phyloP scores from a whole-genome alignment of 73 alveolate species.

The Tetrahymena malaccensis region DNA sequence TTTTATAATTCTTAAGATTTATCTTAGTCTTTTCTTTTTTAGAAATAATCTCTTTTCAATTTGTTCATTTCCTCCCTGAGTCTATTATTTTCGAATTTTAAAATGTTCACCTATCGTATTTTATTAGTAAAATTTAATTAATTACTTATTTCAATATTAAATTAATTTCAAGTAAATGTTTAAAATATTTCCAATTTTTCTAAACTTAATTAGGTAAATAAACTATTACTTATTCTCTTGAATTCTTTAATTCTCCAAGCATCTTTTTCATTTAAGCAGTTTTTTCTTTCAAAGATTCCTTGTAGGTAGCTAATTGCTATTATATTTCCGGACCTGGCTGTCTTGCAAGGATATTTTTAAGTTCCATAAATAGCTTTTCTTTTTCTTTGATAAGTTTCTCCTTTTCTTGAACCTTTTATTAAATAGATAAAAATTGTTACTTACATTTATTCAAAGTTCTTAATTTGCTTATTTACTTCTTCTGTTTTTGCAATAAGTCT shows the following conservation, averaged over 20 bases:
- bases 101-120: constrained; percentile 55
- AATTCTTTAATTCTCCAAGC: constrained; percentile 74
- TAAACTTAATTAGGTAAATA: background rate
- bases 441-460: background rate
- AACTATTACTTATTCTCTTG: constrained; percentile 14
- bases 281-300: constrained; percentile 96
- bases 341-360: constrained; percentile 97
- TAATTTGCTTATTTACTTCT: constrained; percentile 57
- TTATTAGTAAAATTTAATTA: background rate
- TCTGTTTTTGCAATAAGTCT: constrained; percentile 98
- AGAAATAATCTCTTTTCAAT: constrained; percentile 60
- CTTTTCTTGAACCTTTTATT: constrained; percentile 64
- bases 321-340: constrained; percentile 99
- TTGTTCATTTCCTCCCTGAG: constrained; percentile 54
- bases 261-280: constrained; percentile 86
- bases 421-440: background rate
- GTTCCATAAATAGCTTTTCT: constrained; percentile 98
- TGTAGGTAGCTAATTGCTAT: constrained; percentile 89
- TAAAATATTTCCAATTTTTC: background rate
- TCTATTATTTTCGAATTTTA: constrained; percentile 77
- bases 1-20: background rate
- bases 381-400: constrained; percentile 97
- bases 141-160: background rate
- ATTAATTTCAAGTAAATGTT: constrained; percentile 44
- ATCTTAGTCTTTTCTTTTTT: constrained; percentile 49